These are phyloP conservation scores for Pythium biforme DNA, from an alignment of 352 stramenopile species.

Conservation along the genomic window DNA sequence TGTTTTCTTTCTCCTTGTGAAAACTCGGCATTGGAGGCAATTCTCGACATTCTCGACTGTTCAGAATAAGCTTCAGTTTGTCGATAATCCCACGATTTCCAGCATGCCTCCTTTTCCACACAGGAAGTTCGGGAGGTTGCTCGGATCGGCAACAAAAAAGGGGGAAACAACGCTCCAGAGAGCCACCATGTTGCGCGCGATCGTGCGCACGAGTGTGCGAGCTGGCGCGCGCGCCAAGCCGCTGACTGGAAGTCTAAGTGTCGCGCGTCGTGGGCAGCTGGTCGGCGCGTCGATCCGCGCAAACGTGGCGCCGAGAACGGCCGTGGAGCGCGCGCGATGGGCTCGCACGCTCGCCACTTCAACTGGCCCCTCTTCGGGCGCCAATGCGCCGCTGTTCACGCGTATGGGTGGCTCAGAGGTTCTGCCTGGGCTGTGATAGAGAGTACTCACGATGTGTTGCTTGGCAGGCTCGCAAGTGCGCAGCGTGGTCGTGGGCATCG, in stretches of 20 bases:
- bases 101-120: neutral
- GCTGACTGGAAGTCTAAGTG: neutral
- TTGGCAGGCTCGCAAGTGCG: slow-evolving; percentile 10
- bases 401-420: neutral
- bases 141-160: neutral
- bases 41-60: slow-evolving; percentile 18
- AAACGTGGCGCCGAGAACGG: slow-evolving; percentile 1
- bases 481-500: slow-evolving; percentile 22
- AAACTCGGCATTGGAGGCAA: too few relatives aligned
- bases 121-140: neutral
- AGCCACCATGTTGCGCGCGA: slow-evolving; percentile 18
- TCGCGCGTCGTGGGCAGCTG: neutral
- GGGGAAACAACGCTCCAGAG: neutral
- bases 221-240: slow-evolving; percentile 2
- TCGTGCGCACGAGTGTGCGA: slow-evolving; percentile 11
- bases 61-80: neutral
- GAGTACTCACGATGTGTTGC: too few relatives aligned
- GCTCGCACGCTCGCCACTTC: slow-evolving; percentile 15
- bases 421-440: too few relatives aligned
- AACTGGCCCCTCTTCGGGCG: neutral
- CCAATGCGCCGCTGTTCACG: slow-evolving; percentile 1
- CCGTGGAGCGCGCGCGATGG: slow-evolving; percentile 10
- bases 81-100: slow-evolving; percentile 11
- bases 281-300: slow-evolving; percentile 11
- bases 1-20: slow-evolving; percentile 7